Evolutionary conservation across 2,329 filamentous ascomycete genomes (phyloP).

Genomic region (Parasarocladium wereldwijsianum): DNA sequence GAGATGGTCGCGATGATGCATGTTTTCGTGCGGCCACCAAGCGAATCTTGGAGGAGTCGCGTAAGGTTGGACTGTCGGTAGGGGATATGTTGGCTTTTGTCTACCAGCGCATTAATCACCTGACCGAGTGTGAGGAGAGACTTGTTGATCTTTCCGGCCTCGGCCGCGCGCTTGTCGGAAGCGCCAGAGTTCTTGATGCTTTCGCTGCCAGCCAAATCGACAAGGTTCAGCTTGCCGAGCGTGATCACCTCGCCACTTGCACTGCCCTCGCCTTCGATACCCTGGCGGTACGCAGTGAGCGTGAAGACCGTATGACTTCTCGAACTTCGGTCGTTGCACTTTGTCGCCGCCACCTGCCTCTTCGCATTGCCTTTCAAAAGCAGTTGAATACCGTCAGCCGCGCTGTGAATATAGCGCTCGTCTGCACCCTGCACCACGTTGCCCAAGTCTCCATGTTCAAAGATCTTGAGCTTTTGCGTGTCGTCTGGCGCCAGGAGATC

Average conservation of each 20-base stretch:
- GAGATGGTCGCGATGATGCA: constrained; percentile 98
- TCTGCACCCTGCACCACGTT: constrained; percentile 97
- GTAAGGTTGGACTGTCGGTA: constrained; percentile 92
- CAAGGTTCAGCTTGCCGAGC: constrained; percentile 86
- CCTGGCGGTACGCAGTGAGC: constrained; percentile 81
- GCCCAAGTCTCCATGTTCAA: constrained; percentile 74
- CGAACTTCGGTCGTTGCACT: constrained; percentile 96
- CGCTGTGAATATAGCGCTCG: constrained; percentile 79
- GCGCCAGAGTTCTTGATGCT: constrained; percentile 95
- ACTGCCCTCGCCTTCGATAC: constrained; percentile 61
- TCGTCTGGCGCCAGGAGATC: constrained; percentile 79
- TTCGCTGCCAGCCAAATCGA: constrained; percentile 92
- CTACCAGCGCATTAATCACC: constrained; percentile 94
- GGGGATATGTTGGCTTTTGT: constrained; percentile 79
- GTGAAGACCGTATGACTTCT: constrained; percentile 97
- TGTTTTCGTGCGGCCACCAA: constrained; percentile 90
- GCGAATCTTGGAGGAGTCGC: constrained; percentile 83
- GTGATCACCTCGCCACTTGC: constrained; percentile 82
- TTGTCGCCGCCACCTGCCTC: constrained; percentile 97
- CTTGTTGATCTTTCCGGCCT: constrained; percentile 97
- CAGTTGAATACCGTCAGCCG: constrained; percentile 73
- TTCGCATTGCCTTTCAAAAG: constrained; percentile 82
- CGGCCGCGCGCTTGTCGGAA: constrained; percentile 92
- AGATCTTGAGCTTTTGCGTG: constrained; percentile 80
- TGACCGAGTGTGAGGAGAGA: constrained; percentile 86